Base-by-base conservation (phyloP, 331 rosid species). In the Prunus yedoensis region DNA sequence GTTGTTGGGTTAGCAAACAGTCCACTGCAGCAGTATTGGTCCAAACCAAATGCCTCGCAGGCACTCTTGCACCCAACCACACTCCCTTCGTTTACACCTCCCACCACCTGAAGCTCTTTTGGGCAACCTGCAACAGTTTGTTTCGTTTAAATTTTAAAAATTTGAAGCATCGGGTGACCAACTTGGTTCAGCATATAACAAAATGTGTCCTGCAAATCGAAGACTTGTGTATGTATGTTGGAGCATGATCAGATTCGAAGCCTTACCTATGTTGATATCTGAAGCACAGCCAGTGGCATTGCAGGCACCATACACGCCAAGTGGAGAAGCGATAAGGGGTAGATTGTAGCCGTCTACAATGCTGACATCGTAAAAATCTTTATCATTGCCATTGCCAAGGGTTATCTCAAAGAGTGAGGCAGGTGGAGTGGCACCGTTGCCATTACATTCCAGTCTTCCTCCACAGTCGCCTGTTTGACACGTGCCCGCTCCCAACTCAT, bases 391-490 rank as follows among this genome's bases (percentile, higher is more conserved):
- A 6, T 21, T 53, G 3, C 97, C 98, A 0, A 94, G 84, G 1
- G 98, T 94, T 74, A 94, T 94, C 87, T 94, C 98, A 66, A 94
- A 94, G 62, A 94, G 74, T 0, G 98, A 91, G 10, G 92, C 80
- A 3, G 98, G 98, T 2, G 97, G 98, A 54, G 80, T 81, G 35
- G 97, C 95, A 51, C 96, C 97, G 63, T 23, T 94, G 10, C 98
- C 98, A 46, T 80, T 86, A 77, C 98, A 94, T 85, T 91, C 87
- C 21, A 91, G 74, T 85, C 87, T 87, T 49, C 98, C 97, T 4
- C 97, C 95, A 21, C 97, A 94, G 35, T 94, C 98, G 4, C 91
- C 97, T 0, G 98, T 94, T 85, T 75, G 79, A n/a, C 98, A 94
- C 18, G 75, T 90, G 16, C 98, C 98, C 0, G 66, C 84, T 53